Conservation (phyloP, 2,329 filamentous ascomycete genomes). For the Coniochaeta sp. region DNA sequence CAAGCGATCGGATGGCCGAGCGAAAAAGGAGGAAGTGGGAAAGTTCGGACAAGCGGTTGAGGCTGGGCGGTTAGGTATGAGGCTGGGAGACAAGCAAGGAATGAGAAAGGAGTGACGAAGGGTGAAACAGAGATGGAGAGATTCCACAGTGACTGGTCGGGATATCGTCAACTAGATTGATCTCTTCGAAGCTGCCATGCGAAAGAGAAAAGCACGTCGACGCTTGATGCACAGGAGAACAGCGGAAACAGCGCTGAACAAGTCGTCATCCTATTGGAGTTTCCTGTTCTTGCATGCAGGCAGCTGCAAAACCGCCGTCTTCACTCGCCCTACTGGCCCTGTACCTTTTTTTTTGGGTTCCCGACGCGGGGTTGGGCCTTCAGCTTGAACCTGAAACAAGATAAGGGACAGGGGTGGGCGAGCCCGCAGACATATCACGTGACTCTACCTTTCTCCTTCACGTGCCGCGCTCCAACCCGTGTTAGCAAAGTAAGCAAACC, state of each 20-base stretch:
- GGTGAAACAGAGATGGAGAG: background rate
- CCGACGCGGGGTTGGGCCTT: background rate
- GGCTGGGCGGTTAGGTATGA: no score
- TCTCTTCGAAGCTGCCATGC: background rate
- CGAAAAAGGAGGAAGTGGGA: background rate
- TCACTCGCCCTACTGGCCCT: background rate
- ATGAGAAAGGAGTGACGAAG: background rate
- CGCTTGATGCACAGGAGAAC: no score
- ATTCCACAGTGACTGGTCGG: background rate
- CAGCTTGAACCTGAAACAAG: background rate
- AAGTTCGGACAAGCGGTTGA: background rate
- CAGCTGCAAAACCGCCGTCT: background rate
- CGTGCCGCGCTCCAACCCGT: no score
- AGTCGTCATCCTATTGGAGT: background rate
- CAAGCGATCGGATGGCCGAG: background rate
- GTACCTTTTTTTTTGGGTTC: background rate
- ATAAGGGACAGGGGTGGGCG: background rate
- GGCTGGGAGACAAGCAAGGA: background rate
- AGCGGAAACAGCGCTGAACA: no score
- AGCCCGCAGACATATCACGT: background rate
- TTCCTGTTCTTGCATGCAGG: background rate
- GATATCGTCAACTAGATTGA: background rate
- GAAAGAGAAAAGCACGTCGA: no score
- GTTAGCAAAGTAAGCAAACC: no score
- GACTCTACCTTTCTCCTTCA: background rate